Conservation (phyloP, 192 early-diverging fungal genomes). For the Coemansia sp. region DNA sequence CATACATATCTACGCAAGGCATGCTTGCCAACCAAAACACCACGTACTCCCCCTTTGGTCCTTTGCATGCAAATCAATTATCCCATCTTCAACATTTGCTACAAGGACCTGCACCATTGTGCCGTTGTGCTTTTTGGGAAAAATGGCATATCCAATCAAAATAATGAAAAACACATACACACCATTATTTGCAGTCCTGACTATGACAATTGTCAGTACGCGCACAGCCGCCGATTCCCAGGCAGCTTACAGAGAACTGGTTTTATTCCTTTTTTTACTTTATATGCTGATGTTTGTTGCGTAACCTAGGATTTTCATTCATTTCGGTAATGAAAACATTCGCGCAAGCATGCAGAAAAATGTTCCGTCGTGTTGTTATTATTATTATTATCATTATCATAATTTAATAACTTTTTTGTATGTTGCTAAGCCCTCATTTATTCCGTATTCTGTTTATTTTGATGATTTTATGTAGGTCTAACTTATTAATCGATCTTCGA, state of each 20-base stretch:
- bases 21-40: too few species aligned
- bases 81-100: background rate
- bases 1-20: too few species aligned
- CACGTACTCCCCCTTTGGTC: too few species aligned
- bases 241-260: background rate
- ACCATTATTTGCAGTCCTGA: background rate
- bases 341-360: background rate
- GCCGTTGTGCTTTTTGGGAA: background rate
- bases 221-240: conserved; percentile 11
- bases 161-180: background rate
- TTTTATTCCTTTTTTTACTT: background rate
- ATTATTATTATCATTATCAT: background rate
- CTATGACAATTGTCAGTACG: conserved; percentile 4
- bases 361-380: background rate
- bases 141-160: too few species aligned
- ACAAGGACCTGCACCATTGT: background rate
- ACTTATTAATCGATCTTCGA: conserved; percentile 11
- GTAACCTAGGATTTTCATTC: conserved; percentile 46
- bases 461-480: background rate
- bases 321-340: conserved; percentile 45
- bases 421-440: conserved; percentile 1
- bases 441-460: background rate
- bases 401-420: conserved; percentile 5
- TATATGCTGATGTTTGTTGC: conserved; percentile 6
- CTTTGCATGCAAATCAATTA: too few species aligned